Percentiles rank a stretch among this genome's conserved stretches.
Conservation (phyloP, 2,329 filamentous ascomycete species). For the Penicillium polonicum region DNA sequence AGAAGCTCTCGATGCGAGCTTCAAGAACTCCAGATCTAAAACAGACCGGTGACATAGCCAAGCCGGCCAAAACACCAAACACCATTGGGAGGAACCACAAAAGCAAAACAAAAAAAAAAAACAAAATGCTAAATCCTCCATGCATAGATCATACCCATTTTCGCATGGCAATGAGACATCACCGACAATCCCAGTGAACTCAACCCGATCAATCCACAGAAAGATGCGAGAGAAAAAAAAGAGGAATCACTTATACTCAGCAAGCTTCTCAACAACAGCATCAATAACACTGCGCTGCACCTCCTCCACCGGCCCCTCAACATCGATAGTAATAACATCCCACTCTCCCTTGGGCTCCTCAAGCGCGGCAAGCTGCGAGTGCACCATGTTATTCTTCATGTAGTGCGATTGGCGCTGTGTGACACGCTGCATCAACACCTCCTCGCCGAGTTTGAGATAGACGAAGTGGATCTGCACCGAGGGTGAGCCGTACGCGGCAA, state of each 20-base stretch:
- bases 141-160: slow-evolving; percentile 9
- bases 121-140: slow-evolving; percentile 12
- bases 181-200: not conserved
- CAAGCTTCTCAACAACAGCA: slow-evolving; percentile 57
- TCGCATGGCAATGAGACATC: slow-evolving; percentile 7
- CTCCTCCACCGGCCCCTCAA: slow-evolving; percentile 51
- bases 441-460: slow-evolving; percentile 77
- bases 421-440: slow-evolving; percentile 73
- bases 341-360: slow-evolving; percentile 75
- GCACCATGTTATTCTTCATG: slow-evolving; percentile 95
- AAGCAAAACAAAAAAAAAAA: not conserved
- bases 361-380: slow-evolving; percentile 84
- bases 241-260: slow-evolving; percentile 36
- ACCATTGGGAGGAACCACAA: slow-evolving; percentile 3
- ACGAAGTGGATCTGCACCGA: slow-evolving; percentile 85
- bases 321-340: slow-evolving; percentile 71
- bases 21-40: slow-evolving; percentile 9
- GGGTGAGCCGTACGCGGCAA: slow-evolving; percentile 72
- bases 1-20: not conserved
- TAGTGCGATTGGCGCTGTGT: slow-evolving; percentile 76
- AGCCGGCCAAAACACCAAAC: slow-evolving; percentile 8
- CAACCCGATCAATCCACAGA: not conserved
- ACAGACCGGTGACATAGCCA: slow-evolving; percentile 1
- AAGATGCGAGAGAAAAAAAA: not conserved
- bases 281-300: slow-evolving; percentile 62